Evolutionary conservation across 352 stramenopile species (phyloP), one percentile per base, ranked within the genome.

Genomic region (Pythium angustatum): DNA sequence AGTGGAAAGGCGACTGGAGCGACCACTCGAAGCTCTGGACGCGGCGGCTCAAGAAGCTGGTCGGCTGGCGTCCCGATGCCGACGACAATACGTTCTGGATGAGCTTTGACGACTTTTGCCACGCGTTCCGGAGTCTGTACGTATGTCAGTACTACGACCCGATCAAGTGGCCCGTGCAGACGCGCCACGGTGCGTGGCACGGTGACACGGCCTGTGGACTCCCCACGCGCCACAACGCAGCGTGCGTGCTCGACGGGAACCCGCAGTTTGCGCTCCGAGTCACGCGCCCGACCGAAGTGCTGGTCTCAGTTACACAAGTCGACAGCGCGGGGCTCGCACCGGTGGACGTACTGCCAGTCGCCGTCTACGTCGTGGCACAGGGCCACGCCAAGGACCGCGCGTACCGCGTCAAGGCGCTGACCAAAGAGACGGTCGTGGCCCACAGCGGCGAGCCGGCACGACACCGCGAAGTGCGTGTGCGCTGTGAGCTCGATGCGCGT

Each of bases 51-150:
- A 93, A 93, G 64, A 86, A 89, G 52, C 85, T 90, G 45, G 72
- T 98, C 19, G 62, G 70, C 5, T 78, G 81, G 64, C 74, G 58
- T 3, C 71, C 83, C 12, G 77, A 96, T 50, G 78, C 71, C 31
- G 81, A 90, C 48, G 89, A 97, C 70, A 97, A 96, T 64, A 96
- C 89, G 43, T 98, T 98, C 71, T 98, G 88, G 88, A 98, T 98
- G 88, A 93, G 85, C 67, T 98, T 98, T 76, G 89, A 98, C 71
- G 93, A 98, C 67, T 98, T 98, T 62, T 93, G 85, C 65, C 78
- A 94, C 38, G 75, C 81, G 30, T 98, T 98, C 70, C 91, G 85
- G 17, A 91, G 84, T 49, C 67, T 98, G 0, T 98, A 98, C 79
- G 72, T 97, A 27, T 98, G 93, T 58, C 79, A 89, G 10, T 94